A percentile compares a stretch with the other conserved stretches of the same genome.
Evolutionary conservation across 176 grass and related monocot genomes (phyloP).

Genomic region (Avena atlantica): DNA sequence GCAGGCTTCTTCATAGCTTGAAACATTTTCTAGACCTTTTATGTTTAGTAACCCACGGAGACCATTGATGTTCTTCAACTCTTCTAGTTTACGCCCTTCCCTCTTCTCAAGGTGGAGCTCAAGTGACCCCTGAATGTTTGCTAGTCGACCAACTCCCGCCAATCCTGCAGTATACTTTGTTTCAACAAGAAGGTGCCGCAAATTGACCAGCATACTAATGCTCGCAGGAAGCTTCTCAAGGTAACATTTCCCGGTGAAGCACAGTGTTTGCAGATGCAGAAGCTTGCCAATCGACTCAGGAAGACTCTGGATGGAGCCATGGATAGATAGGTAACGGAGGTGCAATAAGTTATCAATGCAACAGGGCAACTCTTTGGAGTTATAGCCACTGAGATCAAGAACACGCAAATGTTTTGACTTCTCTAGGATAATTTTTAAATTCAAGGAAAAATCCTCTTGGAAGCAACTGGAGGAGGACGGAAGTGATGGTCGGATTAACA

Average conservation of each 20-base stretch:
- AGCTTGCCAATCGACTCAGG: conserved; percentile 13
- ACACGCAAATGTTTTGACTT: conserved; percentile 13
- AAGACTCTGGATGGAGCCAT: neutral
- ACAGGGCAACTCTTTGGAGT: conserved; percentile 4
- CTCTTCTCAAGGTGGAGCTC: conserved; percentile 28
- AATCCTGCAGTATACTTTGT: neutral
- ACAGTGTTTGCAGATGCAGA: conserved; percentile 23
- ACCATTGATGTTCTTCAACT: neutral
- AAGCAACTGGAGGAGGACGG: neutral
- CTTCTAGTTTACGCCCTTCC: neutral
- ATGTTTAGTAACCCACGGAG: conserved; percentile 4
- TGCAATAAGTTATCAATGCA: conserved; percentile 8
- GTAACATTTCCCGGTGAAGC: neutral
- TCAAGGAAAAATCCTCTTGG: neutral
- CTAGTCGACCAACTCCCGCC: neutral
- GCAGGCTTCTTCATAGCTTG: conserved; percentile 7
- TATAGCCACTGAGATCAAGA: conserved; percentile 12
- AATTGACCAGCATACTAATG: neutral
- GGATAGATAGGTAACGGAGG: conserved; percentile 31
- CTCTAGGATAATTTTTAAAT: neutral
- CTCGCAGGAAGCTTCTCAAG: conserved; percentile 4
- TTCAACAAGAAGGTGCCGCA: neutral
- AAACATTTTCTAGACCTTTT: conserved; percentile 24
- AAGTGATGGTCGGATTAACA: neutral
- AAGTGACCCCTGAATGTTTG: conserved; percentile 7